phyloP scores from a whole-genome alignment of 164 flowering plant genomes.

The Nymphaea thermarum region DNA sequence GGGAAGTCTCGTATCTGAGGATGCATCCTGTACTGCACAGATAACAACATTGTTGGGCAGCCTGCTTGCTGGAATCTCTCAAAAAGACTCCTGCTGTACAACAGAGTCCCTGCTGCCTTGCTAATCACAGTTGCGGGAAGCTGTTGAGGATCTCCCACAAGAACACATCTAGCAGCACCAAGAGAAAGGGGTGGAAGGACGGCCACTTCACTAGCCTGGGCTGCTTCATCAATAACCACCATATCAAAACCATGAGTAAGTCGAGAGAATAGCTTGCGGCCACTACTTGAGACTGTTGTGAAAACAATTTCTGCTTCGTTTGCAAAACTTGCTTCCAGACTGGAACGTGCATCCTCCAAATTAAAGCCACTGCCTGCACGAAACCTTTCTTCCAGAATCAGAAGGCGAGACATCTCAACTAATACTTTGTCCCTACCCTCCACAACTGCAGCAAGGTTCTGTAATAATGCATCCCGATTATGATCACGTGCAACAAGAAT shows the following conservation, averaged over 20 bases:
- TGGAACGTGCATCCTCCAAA: conserved; percentile 83
- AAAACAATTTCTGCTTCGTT: conserved; percentile 98
- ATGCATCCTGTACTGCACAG: conserved; percentile 97
- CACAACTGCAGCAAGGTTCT: conserved; percentile 82
- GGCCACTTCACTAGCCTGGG: conserved; percentile 90
- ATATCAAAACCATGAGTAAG: conserved; percentile 96
- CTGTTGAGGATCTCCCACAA: conserved; percentile 99
- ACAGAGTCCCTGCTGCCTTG: conserved; percentile 86
- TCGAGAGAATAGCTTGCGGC: conserved; percentile 84
- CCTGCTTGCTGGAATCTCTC: conserved; percentile 96
- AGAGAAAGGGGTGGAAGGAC: conserved; percentile 89
- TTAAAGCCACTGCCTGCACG: conserved; percentile 57
- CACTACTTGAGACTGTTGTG: conserved; percentile 95
- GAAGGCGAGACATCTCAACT: conserved; percentile 82
- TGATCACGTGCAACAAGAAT: conserved; percentile 80
- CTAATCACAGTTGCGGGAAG: conserved; percentile 98
- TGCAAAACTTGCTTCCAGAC: conserved; percentile 94
- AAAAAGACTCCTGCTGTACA: conserved; percentile 91
- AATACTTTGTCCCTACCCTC: conserved; percentile 77
- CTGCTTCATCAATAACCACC: conserved; percentile 98
- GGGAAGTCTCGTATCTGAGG: conserved; percentile 96
- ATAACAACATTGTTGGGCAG: conserved; percentile 86
- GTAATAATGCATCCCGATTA: conserved; percentile 61
- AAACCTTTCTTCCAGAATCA: conserved; percentile 62
- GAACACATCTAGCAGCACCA: conserved; percentile 95